Base-by-base conservation (phyloP, 2,329 filamentous ascomycete species). In the Colletotrichum camelliae region DNA sequence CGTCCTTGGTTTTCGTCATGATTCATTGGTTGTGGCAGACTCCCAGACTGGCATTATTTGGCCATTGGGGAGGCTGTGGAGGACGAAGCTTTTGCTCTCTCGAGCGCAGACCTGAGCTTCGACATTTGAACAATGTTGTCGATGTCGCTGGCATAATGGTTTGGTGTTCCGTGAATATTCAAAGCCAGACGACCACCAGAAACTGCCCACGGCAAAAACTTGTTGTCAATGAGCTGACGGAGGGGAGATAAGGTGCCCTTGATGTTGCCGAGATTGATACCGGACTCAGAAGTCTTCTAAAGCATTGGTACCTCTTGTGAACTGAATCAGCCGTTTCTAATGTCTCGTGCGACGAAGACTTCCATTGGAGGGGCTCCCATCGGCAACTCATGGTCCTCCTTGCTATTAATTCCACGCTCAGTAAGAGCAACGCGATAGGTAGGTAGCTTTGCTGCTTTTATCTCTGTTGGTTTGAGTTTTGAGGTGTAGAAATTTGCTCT, bases 321-420 rank as follows among this genome's bases (percentile, higher is more conserved):
- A 29, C 16, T 18, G 9, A 58, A 58, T 21, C 13, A 29, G n/a
- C 12, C 13, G 4, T 9, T 58, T 16, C 4, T 8, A 27, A 31
- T 2, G 5, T 31, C 24, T n/a, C 15, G 16, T 5, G 6, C 13
- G 2, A 9, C 2, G 2, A 58, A 10, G n/a, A 1, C 21, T 10
- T 52, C 43, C 10, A 5, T 4, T 6, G 21, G n/a, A 52, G n/a
- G 10, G 6, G 12, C 3, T 52, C 21, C 43, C 13, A 21, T 7
- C 4, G 43, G 6, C n/a, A 48, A 21, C 43, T 48, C 0, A 3
- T 13, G n/a, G 6, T 7, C 10, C 10, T 4, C 2, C 5, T 13
- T 21, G 10, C 18, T 2, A 0, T 48, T n/a, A n/a, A 21, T 13
- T 4, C 2, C 43, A 21, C 4, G 5, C n/a, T 0, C 18, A 21